Evolutionary conservation across 371 early-diverging fungal genomes (phyloP).

Genomic region (Mucor piriformis): DNA sequence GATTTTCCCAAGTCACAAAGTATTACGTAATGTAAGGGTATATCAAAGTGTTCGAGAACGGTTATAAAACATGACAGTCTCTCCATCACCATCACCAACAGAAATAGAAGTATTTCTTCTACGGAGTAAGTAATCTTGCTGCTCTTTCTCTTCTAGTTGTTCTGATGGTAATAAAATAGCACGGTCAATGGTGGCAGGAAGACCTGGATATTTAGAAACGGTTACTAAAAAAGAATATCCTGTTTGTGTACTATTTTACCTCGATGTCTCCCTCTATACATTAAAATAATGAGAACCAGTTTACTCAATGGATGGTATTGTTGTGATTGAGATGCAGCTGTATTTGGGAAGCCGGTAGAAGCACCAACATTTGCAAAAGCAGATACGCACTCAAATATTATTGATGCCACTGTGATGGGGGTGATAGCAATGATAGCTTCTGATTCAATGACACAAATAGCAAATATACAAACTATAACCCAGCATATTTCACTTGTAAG

Average conservation of each 20-base stretch:
- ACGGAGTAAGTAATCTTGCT: conserved; percentile 18
- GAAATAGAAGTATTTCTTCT: conserved; percentile 25
- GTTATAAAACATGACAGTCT: conserved; percentile 17
- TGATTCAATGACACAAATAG: conserved; percentile 37
- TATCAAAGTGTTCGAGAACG: conserved; percentile 5
- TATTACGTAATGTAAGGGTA: not conserved
- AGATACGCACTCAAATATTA: conserved; percentile 56
- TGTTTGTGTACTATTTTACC: conserved; percentile 22
- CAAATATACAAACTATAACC: conserved; percentile 46
- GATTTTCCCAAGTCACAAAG: conserved; percentile 2
- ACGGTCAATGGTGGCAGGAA: conserved; percentile 53
- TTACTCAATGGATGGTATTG: conserved; percentile 48
- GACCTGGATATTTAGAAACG: conserved; percentile 17
- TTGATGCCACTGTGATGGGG: conserved; percentile 39
- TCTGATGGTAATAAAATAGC: conserved; percentile 52
- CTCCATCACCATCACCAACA: conserved; percentile 1
- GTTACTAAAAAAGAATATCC: not conserved
- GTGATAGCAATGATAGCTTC: conserved; percentile 36
- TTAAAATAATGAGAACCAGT: conserved; percentile 41
- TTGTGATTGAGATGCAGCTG: conserved; percentile 37
- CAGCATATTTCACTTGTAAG: conserved; percentile 52
- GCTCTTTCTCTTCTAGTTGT: conserved; percentile 32
- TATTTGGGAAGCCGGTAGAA: conserved; percentile 42
- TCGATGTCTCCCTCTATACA: conserved; percentile 55
- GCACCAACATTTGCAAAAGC: conserved; percentile 54